Conservation (phyloP, 176 grass and related monocot genomes). For the Lolium multiflorum region DNA sequence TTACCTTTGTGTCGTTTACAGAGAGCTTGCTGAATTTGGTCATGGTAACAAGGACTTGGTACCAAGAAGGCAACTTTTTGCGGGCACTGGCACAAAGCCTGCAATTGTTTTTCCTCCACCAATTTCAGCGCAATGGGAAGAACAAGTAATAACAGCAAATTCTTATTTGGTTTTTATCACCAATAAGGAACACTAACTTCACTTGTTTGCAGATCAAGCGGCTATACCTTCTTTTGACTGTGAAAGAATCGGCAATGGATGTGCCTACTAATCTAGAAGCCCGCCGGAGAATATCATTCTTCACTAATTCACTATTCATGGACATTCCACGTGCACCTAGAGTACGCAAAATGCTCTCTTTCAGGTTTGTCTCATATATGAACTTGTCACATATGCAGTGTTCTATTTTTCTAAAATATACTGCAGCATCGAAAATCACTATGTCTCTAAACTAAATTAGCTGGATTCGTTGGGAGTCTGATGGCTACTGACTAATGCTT, state of each 20-base stretch:
- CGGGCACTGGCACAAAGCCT: constrained; percentile 83
- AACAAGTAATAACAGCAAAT: constrained; percentile 64
- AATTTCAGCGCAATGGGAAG: constrained; percentile 88
- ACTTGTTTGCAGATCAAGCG: constrained; percentile 77
- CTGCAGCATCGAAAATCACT: background rate
- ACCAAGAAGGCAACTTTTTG: constrained; percentile 93
- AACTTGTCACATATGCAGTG: constrained; percentile 12
- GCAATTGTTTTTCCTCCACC: constrained; percentile 81
- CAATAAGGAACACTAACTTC: constrained; percentile 35
- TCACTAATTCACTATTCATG: constrained; percentile 99
- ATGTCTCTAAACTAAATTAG: constrained; percentile 21
- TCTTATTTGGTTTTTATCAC: constrained; percentile 28
- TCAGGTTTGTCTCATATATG: constrained; percentile 68
- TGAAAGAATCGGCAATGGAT: constrained; percentile 96
- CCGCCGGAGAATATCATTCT: constrained; percentile 93
- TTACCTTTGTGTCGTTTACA: constrained; percentile 40
- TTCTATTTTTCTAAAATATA: constrained; percentile 26
- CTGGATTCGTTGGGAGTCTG: constrained; percentile 7
- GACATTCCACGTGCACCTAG: constrained; percentile 94
- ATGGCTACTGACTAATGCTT: background rate
- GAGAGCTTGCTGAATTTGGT: constrained; percentile 87
- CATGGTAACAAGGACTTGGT: constrained; percentile 88
- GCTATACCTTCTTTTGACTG: constrained; percentile 87
- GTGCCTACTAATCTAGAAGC: constrained; percentile 97
- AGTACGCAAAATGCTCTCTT: constrained; percentile 97